These are phyloP conservation scores for Quercus gilva DNA, from an alignment of 306 rosid species.

Conservation along the genomic window DNA sequence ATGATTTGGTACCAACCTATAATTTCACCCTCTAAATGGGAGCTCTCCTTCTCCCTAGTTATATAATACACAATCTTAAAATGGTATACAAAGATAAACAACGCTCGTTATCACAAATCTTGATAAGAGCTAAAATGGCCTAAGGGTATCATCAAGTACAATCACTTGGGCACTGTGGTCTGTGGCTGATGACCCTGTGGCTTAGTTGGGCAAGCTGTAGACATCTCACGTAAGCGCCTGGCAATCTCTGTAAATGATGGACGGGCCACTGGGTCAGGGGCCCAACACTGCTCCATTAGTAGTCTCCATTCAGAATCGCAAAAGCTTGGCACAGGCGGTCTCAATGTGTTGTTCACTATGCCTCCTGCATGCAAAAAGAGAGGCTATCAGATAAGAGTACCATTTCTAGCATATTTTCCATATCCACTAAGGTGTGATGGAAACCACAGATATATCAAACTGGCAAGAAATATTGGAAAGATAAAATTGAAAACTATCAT, in stretches of 20 bases:
- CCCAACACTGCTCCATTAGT: constrained; percentile 93
- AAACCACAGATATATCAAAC: background rate
- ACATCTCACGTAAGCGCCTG: constrained; percentile 67
- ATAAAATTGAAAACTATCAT: background rate
- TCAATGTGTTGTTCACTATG: constrained; percentile 73
- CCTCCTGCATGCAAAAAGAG: constrained; percentile 59
- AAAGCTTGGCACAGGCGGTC: constrained; percentile 61
- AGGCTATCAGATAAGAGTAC: background rate
- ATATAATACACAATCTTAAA: constrained; percentile 17
- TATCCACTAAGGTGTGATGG: background rate
- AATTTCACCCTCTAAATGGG: constrained; percentile 5
- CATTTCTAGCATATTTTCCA: background rate
- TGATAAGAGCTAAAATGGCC: background rate
- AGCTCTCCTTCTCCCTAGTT: constrained; percentile 18
- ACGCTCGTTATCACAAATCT: background rate
- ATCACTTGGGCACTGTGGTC: constrained; percentile 35
- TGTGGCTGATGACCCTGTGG: constrained; percentile 35
- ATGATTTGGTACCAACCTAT: background rate
- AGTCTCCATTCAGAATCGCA: constrained; percentile 80
- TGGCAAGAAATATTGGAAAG: background rate
- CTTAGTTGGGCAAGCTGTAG: constrained; percentile 62
- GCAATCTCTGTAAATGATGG: constrained; percentile 89
- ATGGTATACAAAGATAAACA: constrained; percentile 2
- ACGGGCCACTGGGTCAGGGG: constrained; percentile 69
- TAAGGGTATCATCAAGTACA: background rate